Evolutionary conservation across 768 basidiomycete genomes (phyloP), one percentile per base, ranked within the genome.

Genomic region (Tephrocybe sp.): DNA sequence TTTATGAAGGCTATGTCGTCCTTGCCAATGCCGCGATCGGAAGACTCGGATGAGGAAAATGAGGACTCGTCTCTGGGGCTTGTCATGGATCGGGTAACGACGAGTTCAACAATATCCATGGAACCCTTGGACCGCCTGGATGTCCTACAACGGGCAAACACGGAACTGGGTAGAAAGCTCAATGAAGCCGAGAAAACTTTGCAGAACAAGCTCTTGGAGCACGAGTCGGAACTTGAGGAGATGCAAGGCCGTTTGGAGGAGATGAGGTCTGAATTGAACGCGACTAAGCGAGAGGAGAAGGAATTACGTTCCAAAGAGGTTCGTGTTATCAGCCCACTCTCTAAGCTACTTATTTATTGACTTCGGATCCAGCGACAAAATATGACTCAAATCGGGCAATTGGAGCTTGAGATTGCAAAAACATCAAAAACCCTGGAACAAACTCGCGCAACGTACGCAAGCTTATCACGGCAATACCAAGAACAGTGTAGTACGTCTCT

Each of bases 211-310:
- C 73, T 93, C 12, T 66, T 68, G 9, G 88, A 92, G 44, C 90
- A 92, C 56, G 93, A 96, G 65, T 64, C 72, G n/a, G 87, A 93
- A 59, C 67, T 95, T 24, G 88, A 90, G 57, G 89, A 92, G 51
- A 79, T 90, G 68, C 86, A 95, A 60, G 69, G 68, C 3, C 75
- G 80, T 25, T 63, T 96, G 49, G 94, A 97, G 49, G 92, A 97
- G 62, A 66, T 87, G 52, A 73, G 78, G 54, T 79, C 73, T 11
- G 95, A 97, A 65, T 72, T 97, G 7, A 84, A 75, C 12, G 78
- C 86, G 5, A 86, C 88, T 4, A 89, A 91, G 65, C 79, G 90
- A 32, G 93, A 98, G 60, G 94, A 98, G 68, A 97, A 98, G 69
- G 95, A 98, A 60, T 67, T 96, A 56, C 76, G 90, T 37, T 74